Conservation (phyloP, 345 rosid genomes). For the Sonneratia alba region DNA sequence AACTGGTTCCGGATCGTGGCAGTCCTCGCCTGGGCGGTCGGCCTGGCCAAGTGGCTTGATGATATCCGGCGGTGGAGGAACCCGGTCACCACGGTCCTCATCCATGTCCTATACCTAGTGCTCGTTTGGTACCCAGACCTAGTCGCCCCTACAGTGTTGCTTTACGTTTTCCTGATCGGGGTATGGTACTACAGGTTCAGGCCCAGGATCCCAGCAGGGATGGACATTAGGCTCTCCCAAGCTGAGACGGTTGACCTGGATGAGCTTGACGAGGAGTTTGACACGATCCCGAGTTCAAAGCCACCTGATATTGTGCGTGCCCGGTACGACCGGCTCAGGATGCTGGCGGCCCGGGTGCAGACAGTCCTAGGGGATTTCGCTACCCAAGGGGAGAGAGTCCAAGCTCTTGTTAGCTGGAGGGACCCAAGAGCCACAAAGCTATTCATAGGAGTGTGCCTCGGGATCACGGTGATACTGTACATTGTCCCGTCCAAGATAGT, state of each 20-base stretch:
- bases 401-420: conserved; percentile 94
- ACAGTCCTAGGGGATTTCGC: conserved; percentile 93
- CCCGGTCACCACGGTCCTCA: conserved; percentile 69
- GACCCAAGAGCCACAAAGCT: conserved; percentile 92
- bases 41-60: conserved; percentile 87
- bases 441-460: conserved; percentile 72
- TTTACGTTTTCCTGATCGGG: conserved; percentile 73
- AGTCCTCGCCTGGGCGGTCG: conserved; percentile 86
- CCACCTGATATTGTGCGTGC: conserved; percentile 58
- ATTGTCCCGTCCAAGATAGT: conserved; percentile 91
- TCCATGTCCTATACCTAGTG: conserved; percentile 70
- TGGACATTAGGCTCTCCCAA: conserved; percentile 85
- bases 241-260: conserved; percentile 74
- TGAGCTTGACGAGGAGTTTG: conserved; percentile 91
- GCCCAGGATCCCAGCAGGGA: conserved; percentile 84
- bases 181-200: conserved; percentile 89
- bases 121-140: conserved; percentile 97
- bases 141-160: conserved; percentile 77
- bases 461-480: conserved; percentile 53
- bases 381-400: conserved; percentile 84
- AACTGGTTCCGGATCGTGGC: conserved; percentile 93
- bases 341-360: conserved; percentile 77
- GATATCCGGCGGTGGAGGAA: conserved; percentile 77
- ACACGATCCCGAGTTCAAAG: conserved; percentile 77
- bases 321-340: conserved; percentile 73